Conservation (phyloP, 2,329 filamentous ascomycete species). For the Bipolaris gigantea region DNA sequence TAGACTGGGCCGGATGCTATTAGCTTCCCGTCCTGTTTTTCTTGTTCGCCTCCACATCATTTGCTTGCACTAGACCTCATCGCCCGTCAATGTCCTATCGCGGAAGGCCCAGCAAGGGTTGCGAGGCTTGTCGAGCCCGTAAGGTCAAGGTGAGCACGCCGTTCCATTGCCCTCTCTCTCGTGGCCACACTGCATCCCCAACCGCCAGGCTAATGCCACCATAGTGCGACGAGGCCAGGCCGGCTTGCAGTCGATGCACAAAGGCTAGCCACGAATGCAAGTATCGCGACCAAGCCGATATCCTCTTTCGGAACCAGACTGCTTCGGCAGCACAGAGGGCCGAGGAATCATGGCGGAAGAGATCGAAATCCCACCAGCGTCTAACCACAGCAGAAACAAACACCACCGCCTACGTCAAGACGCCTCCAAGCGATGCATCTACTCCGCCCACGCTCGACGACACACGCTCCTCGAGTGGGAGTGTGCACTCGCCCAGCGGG, state of each 20-base stretch:
- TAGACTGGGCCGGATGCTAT: not conserved
- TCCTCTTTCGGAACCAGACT: constrained; percentile 42
- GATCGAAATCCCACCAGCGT: constrained; percentile 33
- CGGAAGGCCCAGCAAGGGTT: constrained; percentile 42
- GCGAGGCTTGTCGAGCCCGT: constrained; percentile 37
- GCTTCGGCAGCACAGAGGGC: constrained; percentile 39
- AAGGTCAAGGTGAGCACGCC: constrained; percentile 37
- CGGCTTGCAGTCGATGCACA: constrained; percentile 34
- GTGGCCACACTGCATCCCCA: not conserved
- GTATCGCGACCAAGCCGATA: constrained; percentile 38
- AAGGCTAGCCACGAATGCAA: constrained; percentile 35
- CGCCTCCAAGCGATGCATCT: constrained; percentile 16
- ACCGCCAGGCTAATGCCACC: constrained; percentile 3
- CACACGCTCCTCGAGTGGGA: constrained; percentile 10
- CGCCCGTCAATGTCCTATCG: constrained; percentile 35
- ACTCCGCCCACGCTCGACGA: constrained; percentile 13
- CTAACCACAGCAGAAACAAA: constrained; percentile 9
- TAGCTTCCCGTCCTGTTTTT: not conserved
- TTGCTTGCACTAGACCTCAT: constrained; percentile 3
- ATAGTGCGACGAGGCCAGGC: constrained; percentile 41
- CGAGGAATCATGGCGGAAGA: constrained; percentile 40
- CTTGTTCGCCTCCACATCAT: not conserved
- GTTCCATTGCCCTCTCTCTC: not conserved
- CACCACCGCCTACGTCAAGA: constrained; percentile 13
- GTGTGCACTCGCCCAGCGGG: constrained; percentile 6